phyloP scores from a whole-genome alignment of 176 grass and related monocot species.

The Bolboschoenus planiculmis region DNA sequence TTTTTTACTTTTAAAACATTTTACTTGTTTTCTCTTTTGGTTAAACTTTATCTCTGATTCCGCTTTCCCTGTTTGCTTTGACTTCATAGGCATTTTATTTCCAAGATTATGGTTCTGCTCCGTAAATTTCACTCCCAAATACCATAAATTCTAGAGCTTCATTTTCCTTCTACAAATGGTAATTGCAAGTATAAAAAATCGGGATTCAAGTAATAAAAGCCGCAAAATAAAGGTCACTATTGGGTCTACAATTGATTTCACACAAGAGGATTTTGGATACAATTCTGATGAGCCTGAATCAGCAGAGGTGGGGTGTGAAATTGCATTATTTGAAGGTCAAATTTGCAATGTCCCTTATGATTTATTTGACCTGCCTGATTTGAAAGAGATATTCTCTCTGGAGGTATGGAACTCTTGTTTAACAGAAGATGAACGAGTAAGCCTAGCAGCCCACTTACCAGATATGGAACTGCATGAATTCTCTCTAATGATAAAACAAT shows the following conservation, averaged over 20 bases:
- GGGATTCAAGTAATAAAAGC: neutral
- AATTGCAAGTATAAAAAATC: conserved; percentile 42
- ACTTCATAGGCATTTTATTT: conserved; percentile 25
- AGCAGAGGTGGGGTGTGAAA: conserved; percentile 53
- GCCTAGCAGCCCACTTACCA: conserved; percentile 50
- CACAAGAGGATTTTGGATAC: conserved; percentile 36
- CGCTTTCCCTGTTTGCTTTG: neutral
- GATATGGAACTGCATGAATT: conserved; percentile 72
- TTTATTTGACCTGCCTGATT: conserved; percentile 55
- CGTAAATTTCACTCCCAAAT: conserved; percentile 7
- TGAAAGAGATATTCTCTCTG: conserved; percentile 61
- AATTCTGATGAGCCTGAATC: conserved; percentile 42
- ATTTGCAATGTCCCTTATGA: conserved; percentile 71
- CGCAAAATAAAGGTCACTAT: neutral
- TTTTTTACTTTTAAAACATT: neutral
- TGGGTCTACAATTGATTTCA: conserved; percentile 24
- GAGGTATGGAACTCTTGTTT: conserved; percentile 79
- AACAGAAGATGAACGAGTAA: conserved; percentile 66
- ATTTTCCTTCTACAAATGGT: conserved; percentile 38
- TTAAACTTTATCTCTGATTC: neutral
- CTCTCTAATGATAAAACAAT: conserved; percentile 40
- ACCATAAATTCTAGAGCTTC: conserved; percentile 19
- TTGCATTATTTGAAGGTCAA: conserved; percentile 40
- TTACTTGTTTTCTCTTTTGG: conserved; percentile 3
- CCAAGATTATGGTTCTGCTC: conserved; percentile 3